phyloP scores from a whole-genome alignment of 352 stramenopile genomes.

The Phytophthora cryptogea region DNA sequence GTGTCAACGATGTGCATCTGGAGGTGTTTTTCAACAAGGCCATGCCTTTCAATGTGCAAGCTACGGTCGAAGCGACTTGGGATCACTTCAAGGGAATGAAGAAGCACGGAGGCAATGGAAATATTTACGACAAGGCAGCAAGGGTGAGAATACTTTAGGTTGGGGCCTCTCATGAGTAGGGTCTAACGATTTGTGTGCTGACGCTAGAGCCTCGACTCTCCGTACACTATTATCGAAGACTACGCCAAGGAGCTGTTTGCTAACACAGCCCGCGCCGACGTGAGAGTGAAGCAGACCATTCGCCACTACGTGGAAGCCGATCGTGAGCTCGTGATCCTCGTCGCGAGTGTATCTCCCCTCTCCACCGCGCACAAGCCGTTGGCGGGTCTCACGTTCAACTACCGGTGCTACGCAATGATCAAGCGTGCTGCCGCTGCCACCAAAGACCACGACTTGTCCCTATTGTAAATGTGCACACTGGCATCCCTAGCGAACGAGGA shows the following conservation, averaged over 20 bases:
- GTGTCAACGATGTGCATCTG: conserved; percentile 20
- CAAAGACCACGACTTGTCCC: conserved; percentile 14
- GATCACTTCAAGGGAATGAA: conserved; percentile 46
- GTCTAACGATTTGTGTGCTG: conserved; percentile 1
- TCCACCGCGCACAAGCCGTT: conserved; percentile 51
- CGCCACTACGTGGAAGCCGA: conserved; percentile 54
- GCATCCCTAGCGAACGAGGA: conserved; percentile 27
- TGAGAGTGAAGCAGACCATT: conserved; percentile 55
- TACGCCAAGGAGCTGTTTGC: conserved; percentile 36
- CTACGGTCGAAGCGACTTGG: conserved; percentile 38
- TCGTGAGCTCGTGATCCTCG: conserved; percentile 56
- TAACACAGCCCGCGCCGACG: conserved; percentile 31
- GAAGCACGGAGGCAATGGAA: conserved; percentile 38
- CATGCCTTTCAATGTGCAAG: conserved; percentile 39
- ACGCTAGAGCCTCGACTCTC: conserved; percentile 24
- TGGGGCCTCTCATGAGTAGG: not conserved
- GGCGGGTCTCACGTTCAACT: conserved; percentile 40
- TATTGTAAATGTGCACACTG: conserved; percentile 27
- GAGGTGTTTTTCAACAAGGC: conserved; percentile 46
- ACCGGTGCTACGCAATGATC: conserved; percentile 59
- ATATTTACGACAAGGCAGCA: conserved; percentile 36
- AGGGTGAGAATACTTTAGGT: conserved; percentile 14
- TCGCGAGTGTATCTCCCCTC: conserved; percentile 48
- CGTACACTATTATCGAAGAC: conserved; percentile 37
- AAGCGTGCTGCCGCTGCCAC: conserved; percentile 16